Percentiles rank a stretch among this genome's conserved stretches.
Conservation (phyloP, 1,284 basidiomycete species). For the Ceraceosorus guamensis region DNA sequence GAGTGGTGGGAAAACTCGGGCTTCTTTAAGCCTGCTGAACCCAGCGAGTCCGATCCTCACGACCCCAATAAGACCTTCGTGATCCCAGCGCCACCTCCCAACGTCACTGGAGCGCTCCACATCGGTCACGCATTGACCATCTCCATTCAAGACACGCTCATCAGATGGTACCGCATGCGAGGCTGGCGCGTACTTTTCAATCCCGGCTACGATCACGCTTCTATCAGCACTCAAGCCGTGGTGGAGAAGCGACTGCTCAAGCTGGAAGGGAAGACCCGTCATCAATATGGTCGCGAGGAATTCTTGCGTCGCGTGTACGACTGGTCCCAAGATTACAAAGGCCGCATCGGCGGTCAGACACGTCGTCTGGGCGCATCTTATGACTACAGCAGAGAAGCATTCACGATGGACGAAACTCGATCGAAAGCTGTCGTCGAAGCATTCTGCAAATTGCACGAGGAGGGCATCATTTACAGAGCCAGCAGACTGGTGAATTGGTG, state of each 20-base stretch:
- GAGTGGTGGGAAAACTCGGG: constrained; percentile 92
- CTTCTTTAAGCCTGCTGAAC: constrained; percentile 69
- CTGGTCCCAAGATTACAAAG: constrained; percentile 96
- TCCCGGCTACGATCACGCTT: constrained; percentile 96
- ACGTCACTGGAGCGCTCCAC: constrained; percentile 92
- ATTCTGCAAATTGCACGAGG: constrained; percentile 85
- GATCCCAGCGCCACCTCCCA: constrained; percentile 90
- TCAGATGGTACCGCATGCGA: constrained; percentile 60
- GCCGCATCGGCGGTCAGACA: constrained; percentile 81
- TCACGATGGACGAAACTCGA: constrained; percentile 75
- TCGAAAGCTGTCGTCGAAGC: constrained; percentile 78
- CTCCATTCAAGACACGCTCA: constrained; percentile 74
- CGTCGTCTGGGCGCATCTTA: constrained; percentile 84
- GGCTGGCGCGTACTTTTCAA: constrained; percentile 84
- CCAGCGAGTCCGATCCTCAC: constrained; percentile 39
- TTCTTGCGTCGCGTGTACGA: constrained; percentile 88
- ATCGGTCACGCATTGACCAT: constrained; percentile 93
- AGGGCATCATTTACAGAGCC: constrained; percentile 88
- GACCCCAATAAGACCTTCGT: constrained; percentile 60
- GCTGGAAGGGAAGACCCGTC: constrained; percentile 71
- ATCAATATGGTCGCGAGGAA: constrained; percentile 86
- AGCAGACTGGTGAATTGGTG: constrained; percentile 99
- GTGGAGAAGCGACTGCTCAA: constrained; percentile 91
- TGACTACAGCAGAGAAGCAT: constrained; percentile 87
- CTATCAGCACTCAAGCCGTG: constrained; percentile 96